phyloP scores from a whole-genome alignment of 176 grass and related monocot genomes.

The Oryza meridionalis region DNA sequence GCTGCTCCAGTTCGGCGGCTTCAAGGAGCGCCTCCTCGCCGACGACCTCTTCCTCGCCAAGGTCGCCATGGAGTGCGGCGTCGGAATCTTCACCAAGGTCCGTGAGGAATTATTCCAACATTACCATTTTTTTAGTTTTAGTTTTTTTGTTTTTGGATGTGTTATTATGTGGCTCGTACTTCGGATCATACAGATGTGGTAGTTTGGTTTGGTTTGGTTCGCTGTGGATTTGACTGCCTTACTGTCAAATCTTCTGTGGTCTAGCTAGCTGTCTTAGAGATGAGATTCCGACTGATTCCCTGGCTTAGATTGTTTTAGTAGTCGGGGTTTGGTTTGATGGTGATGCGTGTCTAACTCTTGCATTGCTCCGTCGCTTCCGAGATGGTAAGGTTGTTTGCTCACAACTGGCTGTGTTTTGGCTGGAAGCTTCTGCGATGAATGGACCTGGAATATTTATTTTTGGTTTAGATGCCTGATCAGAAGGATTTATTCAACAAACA shows the following conservation, averaged over 20 bases:
- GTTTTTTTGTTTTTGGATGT: background rate
- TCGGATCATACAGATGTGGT: slow-evolving; percentile 32
- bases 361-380: background rate
- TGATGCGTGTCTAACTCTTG: slow-evolving; percentile 19
- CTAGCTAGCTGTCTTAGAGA: background rate
- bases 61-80: slow-evolving; percentile 90
- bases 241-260: slow-evolving; percentile 32
- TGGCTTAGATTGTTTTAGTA: slow-evolving; percentile 25
- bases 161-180: slow-evolving; percentile 30
- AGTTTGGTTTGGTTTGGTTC: slow-evolving; percentile 32
- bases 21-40: slow-evolving; percentile 95
- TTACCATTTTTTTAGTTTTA: background rate
- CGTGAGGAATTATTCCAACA: background rate
- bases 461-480: background rate
- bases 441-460: slow-evolving; percentile 16
- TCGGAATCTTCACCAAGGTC: slow-evolving; percentile 97
- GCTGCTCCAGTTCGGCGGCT: slow-evolving; percentile 90
- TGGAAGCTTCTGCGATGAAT: slow-evolving; percentile 7
- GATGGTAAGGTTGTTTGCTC: background rate
- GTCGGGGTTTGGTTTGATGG: slow-evolving; percentile 27
- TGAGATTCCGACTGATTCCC: slow-evolving; percentile 19
- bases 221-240: slow-evolving; percentile 19
- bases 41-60: slow-evolving; percentile 98
- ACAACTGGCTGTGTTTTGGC: slow-evolving; percentile 4
- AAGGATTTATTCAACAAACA: background rate